phyloP scores from a whole-genome alignment of 345 rosid species.

The Gossypium mustelinum region DNA sequence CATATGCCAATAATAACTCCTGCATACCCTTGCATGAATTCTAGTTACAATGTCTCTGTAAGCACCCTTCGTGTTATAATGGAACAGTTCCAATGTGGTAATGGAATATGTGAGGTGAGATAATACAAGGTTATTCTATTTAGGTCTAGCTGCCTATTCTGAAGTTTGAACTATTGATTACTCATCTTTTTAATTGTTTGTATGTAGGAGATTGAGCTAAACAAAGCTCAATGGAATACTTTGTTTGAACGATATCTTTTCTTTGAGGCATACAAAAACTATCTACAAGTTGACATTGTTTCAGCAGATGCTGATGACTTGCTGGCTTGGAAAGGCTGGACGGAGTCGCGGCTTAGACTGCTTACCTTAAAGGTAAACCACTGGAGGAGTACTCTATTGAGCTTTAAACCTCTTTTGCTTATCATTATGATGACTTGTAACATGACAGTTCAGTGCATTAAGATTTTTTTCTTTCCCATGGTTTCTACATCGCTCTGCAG shows the following conservation, averaged over 20 bases:
- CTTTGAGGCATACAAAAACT: constrained; percentile 70
- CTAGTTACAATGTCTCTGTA: constrained; percentile 69
- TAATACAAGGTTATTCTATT: background rate
- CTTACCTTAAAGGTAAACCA: constrained; percentile 53
- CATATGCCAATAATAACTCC: constrained; percentile 79
- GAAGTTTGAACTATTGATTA: constrained; percentile 4
- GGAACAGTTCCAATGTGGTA: constrained; percentile 64
- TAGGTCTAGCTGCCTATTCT: background rate
- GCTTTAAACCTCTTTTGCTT: constrained; percentile 7
- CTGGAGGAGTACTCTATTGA: background rate
- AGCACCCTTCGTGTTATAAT: constrained; percentile 71
- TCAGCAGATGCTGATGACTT: constrained; percentile 57
- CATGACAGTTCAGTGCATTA: background rate
- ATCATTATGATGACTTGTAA: background rate
- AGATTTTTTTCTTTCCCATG: too few relatives aligned
- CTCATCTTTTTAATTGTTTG: background rate
- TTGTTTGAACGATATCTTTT: constrained; percentile 61
- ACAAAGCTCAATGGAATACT: constrained; percentile 55
- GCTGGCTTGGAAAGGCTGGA: constrained; percentile 77
- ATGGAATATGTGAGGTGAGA: constrained; percentile 54
- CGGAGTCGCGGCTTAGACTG: constrained; percentile 69
- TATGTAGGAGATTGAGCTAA: constrained; percentile 58
- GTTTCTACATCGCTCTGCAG: constrained; percentile 30
- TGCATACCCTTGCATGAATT: constrained; percentile 82
- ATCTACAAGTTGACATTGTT: constrained; percentile 62